Base-by-base conservation (phyloP, 164 flowering plant genomes). In the Amborella trichopoda region DNA sequence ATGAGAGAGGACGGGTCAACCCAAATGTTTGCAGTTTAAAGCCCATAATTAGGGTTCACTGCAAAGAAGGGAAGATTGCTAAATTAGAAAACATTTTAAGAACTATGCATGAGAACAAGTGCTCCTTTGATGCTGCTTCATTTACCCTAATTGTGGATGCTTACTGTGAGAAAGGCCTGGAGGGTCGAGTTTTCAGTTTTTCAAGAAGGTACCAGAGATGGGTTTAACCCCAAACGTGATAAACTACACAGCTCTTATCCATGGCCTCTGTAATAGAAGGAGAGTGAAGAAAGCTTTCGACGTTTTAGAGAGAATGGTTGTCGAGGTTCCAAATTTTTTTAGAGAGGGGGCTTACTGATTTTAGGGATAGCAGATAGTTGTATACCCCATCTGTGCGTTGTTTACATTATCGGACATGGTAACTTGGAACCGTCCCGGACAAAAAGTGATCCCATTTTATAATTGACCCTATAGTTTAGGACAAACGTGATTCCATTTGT, bases 231-330 rank as follows among this genome's bases (percentile, higher is more conserved):
- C 85, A 1, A 87, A 84, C 73, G 54, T 87, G 68, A 78, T 91
- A 26, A 81, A 84, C 54, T 87, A 64, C 53, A 75, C 82, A 14
- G 63, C 78, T 53, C 41, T 91, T 46, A 81, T 91, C 46, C 51
- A 77, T 55, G 82, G 80, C 39, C 62, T 91, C 46, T 75, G 95
- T 68, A 74, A 69, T 57, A 66, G 67, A 57, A 95, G 94, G n/a
- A 80, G 75, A 46, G 62, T 91, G 24, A 84, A 77, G 69, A 90
- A 78, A 62, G 88, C 95, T 0, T 91, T 87, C 62, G 90, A 82
- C 39, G 53, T 77, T 51, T 63, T 87, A 53, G 94, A 84, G 69
- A 88, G 78, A 45, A 84, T 91, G 96, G 91, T 74, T 33, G 60
- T 69, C 49, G 76, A 58, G 60, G 99, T n/a, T n/a, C n/a, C n/a